These are phyloP conservation scores for Pichia sp. DNA, from an alignment of 1,139 yeast species.

Conservation along the genomic window DNA sequence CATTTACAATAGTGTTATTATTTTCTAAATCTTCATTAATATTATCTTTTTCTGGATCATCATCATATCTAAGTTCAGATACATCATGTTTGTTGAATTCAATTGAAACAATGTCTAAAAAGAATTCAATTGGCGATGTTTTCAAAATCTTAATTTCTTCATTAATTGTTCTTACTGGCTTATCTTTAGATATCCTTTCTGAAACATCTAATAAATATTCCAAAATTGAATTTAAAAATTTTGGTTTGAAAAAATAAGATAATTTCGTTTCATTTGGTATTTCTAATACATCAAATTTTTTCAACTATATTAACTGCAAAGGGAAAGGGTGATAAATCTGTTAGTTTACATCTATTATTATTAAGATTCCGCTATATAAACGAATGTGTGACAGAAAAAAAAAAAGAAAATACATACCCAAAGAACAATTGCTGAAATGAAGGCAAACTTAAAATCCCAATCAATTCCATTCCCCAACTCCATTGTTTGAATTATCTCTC, in stretches of 20 bases:
- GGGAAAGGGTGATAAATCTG: no score
- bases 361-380: no score
- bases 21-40: not conserved
- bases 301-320: constrained; percentile 1
- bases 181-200: not conserved
- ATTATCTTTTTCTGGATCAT: not conserved
- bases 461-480: constrained; percentile 1
- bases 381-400: no score
- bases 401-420: constrained; percentile 10
- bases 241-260: constrained; percentile 7
- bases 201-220: constrained; percentile 6
- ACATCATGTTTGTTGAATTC: constrained; percentile 9
- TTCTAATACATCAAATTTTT: constrained; percentile 10
- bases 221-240: constrained; percentile 3
- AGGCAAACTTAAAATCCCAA: constrained; percentile 4
- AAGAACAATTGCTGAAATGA: constrained; percentile 6
- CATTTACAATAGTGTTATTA: not conserved
- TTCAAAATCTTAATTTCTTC: constrained; percentile 1
- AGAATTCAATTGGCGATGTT: constrained; percentile 7
- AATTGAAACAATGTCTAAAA: constrained; percentile 7
- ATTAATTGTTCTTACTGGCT: not conserved
- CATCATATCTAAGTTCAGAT: not conserved
- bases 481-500: not conserved
- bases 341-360: no score
- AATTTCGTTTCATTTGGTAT: constrained; percentile 4